Percentiles rank a stretch among this genome's conserved stretches.
Conservation (phyloP, 495 filamentous ascomycete species). For the Terfezia boudieri region DNA sequence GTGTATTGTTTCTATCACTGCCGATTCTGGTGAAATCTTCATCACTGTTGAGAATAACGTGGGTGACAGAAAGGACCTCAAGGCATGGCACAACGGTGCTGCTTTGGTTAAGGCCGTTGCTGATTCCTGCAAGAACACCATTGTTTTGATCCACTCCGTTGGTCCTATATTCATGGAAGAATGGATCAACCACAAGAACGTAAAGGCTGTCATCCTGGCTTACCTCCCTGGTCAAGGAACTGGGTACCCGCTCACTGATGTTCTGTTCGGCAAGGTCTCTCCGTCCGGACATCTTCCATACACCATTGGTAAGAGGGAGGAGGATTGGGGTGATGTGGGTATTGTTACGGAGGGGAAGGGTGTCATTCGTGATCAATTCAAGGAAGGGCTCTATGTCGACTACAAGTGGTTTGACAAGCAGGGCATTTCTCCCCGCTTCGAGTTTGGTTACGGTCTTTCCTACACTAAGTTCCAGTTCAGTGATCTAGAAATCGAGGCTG, state of each 20-base stretch:
- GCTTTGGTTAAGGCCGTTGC: conserved; percentile 35
- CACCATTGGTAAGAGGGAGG: conserved; percentile 40
- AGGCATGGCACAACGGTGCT: conserved; percentile 28
- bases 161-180: conserved; percentile 35
- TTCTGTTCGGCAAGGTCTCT: conserved; percentile 37
- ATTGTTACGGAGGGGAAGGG: conserved; percentile 20
- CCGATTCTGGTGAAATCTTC: conserved; percentile 44
- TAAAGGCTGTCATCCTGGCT: conserved; percentile 38
- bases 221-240: conserved; percentile 40
- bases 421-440: conserved; percentile 41
- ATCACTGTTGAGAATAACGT: conserved; percentile 36
- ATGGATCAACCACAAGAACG: conserved; percentile 38
- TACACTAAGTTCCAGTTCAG: conserved; percentile 42
- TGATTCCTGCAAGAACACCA: conserved; percentile 32
- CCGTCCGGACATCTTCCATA: conserved; percentile 49
- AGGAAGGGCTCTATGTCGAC: conserved; percentile 43
- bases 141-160: conserved; percentile 39
- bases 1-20: conserved; percentile 39
- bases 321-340: conserved; percentile 32
- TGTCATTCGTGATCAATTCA: conserved; percentile 35
- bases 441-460: conserved; percentile 50
- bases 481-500: conserved; percentile 20
- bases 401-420: conserved; percentile 43
- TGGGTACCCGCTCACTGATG: conserved; percentile 31
- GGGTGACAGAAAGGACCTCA: conserved; percentile 33